phyloP scores from a whole-genome alignment of 768 basidiomycete species.

The Tephrocybe sp. region DNA sequence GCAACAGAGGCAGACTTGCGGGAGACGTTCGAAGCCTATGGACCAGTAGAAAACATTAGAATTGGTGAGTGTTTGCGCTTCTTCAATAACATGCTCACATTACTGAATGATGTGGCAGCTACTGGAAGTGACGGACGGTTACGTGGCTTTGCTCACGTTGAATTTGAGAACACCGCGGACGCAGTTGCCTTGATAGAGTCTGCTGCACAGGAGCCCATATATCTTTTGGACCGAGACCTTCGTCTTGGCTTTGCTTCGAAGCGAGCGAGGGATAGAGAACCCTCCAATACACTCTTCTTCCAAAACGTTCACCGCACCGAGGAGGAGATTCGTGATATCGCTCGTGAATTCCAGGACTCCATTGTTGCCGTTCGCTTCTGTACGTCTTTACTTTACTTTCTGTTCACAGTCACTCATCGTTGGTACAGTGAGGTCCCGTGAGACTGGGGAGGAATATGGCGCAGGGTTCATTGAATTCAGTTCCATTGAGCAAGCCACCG shows the following conservation, averaged over 20 bases:
- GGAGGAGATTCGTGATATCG: constrained; percentile 18
- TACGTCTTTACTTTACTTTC: constrained; percentile 17
- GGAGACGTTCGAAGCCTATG: constrained; percentile 41
- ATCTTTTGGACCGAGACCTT: constrained; percentile 43
- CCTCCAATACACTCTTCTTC: constrained; percentile 31
- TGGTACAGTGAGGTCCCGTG: constrained; percentile 29
- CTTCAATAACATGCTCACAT: not conserved
- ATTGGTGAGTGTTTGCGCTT: constrained; percentile 33
- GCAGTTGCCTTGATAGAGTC: constrained; percentile 35
- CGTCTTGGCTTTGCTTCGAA: constrained; percentile 35
- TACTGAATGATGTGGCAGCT: not conserved
- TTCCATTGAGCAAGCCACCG: constrained; percentile 39
- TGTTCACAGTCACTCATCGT: not conserved
- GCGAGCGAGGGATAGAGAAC: constrained; percentile 9
- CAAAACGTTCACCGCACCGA: constrained; percentile 21
- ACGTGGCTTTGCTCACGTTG: constrained; percentile 45
- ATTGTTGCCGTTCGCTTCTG: constrained; percentile 27
- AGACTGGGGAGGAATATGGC: constrained; percentile 26
- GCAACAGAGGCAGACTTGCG: constrained; percentile 37
- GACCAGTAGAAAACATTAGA: constrained; percentile 32
- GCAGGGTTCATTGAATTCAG: constrained; percentile 56
- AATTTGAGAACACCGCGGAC: constrained; percentile 34
- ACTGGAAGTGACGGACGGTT: constrained; percentile 31
- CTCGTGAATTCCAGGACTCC: constrained; percentile 25
- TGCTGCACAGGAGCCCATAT: constrained; percentile 42